Evolutionary conservation across 2,329 filamentous ascomycete species (phyloP).

Genomic region (Colletotrichum filicis): DNA sequence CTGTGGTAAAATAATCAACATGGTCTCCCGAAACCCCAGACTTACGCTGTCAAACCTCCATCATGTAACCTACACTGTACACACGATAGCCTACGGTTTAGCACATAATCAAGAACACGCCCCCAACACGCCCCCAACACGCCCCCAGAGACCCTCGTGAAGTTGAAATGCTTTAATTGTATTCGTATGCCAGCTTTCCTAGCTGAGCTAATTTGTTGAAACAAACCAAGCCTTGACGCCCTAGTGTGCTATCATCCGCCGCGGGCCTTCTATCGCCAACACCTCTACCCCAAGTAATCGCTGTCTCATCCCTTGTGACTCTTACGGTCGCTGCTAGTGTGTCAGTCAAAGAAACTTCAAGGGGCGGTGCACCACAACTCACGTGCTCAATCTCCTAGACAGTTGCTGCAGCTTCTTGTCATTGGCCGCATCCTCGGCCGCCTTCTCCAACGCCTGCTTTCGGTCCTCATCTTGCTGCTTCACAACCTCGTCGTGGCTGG

Average conservation of each 20-base stretch:
- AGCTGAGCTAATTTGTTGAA: constrained; percentile 24
- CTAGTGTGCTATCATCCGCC: constrained; percentile 25
- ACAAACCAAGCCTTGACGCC: constrained; percentile 29
- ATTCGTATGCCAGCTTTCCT: constrained; percentile 31
- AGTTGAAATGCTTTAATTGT: constrained; percentile 11
- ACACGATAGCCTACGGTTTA: not conserved
- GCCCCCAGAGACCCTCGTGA: not conserved
- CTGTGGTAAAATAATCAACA: not conserved
- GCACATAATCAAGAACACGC: not conserved
- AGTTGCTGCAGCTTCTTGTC: constrained; percentile 88
- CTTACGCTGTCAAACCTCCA: too few relatives aligned
- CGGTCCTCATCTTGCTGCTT: constrained; percentile 85
- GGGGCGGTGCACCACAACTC: constrained; percentile 57
- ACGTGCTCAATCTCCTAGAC: constrained; percentile 96
- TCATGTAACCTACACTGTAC: too few relatives aligned
- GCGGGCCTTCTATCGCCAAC: constrained; percentile 18
- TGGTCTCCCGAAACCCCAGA: not conserved
- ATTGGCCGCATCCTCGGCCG: constrained; percentile 89
- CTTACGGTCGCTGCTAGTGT: constrained; percentile 45
- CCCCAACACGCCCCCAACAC: not conserved
- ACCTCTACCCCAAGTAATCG: constrained; percentile 1
- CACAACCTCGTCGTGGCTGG: constrained; percentile 90
- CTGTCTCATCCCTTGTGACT: constrained; percentile 33
- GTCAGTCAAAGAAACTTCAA: not conserved
- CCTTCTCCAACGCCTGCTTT: constrained; percentile 85